Conservation (phyloP, 805 yeast genomes). For the Starmerella tilneyi region DNA sequence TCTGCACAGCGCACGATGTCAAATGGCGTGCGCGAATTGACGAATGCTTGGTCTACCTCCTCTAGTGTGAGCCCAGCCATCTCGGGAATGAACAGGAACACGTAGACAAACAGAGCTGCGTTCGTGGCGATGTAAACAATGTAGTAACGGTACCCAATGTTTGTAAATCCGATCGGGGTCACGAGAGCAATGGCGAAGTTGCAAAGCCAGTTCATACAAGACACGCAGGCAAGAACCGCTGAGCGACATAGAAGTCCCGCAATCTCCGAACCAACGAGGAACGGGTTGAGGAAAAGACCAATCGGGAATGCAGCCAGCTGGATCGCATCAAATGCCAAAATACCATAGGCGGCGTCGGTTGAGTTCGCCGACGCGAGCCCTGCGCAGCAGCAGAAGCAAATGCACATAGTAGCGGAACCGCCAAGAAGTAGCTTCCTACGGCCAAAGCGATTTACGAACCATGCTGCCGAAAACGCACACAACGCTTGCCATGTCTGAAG, state of each 20-base stretch:
- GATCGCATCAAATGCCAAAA: slow-evolving; percentile 41
- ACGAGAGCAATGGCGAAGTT: slow-evolving; percentile 49
- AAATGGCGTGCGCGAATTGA: slow-evolving; percentile 16
- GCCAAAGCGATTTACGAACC: slow-evolving; percentile 44
- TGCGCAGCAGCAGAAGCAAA: slow-evolving; percentile 27
- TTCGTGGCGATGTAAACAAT: slow-evolving; percentile 49
- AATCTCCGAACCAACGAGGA: slow-evolving; percentile 46
- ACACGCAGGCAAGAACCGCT: slow-evolving; percentile 43
- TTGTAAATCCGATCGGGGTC: slow-evolving; percentile 42
- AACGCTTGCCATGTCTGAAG: slow-evolving; percentile 35
- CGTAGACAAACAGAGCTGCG: slow-evolving; percentile 38
- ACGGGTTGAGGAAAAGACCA: slow-evolving; percentile 34
- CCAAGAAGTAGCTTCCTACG: slow-evolving; percentile 40
- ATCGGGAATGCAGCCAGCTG: slow-evolving; percentile 42
- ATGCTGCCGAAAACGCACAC: slow-evolving; percentile 42
- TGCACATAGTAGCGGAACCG: slow-evolving; percentile 31
- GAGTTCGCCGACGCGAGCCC: slow-evolving; percentile 29
- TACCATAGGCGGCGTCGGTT: slow-evolving; percentile 31
- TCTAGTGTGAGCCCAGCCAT: slow-evolving; percentile 52
- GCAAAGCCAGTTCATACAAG: slow-evolving; percentile 48
- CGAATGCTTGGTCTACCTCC: slow-evolving; percentile 37
- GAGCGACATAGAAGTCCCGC: slow-evolving; percentile 42
- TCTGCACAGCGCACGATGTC: slow-evolving; percentile 17
- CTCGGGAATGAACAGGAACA: slow-evolving; percentile 44
- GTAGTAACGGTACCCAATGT: slow-evolving; percentile 47